These are phyloP conservation scores for Aspergillus floridensis DNA, from an alignment of 2,329 filamentous ascomycete species.

Conservation along the genomic window DNA sequence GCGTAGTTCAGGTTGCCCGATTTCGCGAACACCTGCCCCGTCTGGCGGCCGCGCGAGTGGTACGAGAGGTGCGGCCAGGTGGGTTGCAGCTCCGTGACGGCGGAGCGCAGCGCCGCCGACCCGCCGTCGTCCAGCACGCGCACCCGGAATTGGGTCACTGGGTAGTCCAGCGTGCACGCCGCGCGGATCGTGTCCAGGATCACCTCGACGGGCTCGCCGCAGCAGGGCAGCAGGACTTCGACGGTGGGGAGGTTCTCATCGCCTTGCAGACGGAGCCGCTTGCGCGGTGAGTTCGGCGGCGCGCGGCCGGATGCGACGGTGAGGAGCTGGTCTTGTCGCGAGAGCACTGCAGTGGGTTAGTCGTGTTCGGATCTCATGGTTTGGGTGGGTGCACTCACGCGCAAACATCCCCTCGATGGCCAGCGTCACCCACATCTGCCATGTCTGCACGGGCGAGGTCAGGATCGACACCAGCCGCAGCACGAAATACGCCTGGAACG, in stretches of 20 bases:
- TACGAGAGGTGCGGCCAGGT: constrained; percentile 54
- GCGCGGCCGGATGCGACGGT: constrained; percentile 19
- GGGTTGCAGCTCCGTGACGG: constrained; percentile 38
- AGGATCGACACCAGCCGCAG: constrained; percentile 18
- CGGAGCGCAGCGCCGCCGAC: constrained; percentile 42
- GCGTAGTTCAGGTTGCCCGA: constrained; percentile 40
- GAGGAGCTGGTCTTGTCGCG: constrained; percentile 25
- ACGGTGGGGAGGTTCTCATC: constrained; percentile 51
- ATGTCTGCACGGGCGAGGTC: constrained; percentile 12
- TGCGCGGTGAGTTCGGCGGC: constrained; percentile 11
- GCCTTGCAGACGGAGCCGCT: constrained; percentile 23
- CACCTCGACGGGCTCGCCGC: constrained; percentile 56
- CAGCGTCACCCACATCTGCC: constrained; percentile 29
- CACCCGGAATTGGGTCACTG: constrained; percentile 52
- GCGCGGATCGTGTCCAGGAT: constrained; percentile 58
- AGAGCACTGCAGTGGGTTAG: constrained; percentile 17
- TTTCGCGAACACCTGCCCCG: constrained; percentile 34
- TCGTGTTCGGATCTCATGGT: not conserved
- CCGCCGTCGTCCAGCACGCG: constrained; percentile 57
- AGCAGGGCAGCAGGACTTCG: constrained; percentile 58
- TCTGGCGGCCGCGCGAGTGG: constrained; percentile 49
- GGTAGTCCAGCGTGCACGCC: constrained; percentile 57
- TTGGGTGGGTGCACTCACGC: constrained; percentile 17
- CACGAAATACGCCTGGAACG: constrained; percentile 20
- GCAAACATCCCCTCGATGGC: constrained; percentile 25